Evolutionary conservation across 2,329 filamentous ascomycete species (phyloP), one percentile per base, ranked within the genome.

Genomic region (Trichoderma hamatum): DNA sequence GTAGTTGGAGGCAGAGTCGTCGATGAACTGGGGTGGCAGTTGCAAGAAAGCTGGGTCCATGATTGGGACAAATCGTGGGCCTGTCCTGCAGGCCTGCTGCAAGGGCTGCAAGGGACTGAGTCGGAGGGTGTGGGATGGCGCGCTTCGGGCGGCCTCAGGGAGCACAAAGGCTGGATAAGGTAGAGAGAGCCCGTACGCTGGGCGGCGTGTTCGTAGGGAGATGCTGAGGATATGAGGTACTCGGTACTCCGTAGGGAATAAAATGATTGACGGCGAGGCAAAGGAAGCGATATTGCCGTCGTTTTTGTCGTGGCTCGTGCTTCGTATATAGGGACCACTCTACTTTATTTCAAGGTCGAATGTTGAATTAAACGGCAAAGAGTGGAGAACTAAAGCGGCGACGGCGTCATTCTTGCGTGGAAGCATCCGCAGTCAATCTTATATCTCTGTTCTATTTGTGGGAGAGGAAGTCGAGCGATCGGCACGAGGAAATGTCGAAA

Each of bases 41-140:
- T 49, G 68, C 61, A 68, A 73, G 71, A 70, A 69, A 59, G 69
- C 43, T 71, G 71, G 69, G 67, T 71, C 71, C 74, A 75, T 76
- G 70, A 75, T 74, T 75, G 74, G 74, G 5, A 32, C 68, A n/a
- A 30, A n/a, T 49, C 58, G 63, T 69, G 55, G 62, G 46, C 54
- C 68, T 32, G 52, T 66, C 71, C 72, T 74, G 73, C 74, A 74
- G 71, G 71, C 61, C 49, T 55, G 67, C 55, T 71, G 69, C 69
- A 69, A 70, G 70, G 69, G 69, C 55, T 69, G 69, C 69, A 69
- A 70, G 70, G 69, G 59, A 69, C 69, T 70, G 52, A 55, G 36
- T 69, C 55, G 61, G 67, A 49, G 67, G 69, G 69, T 73, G 73
- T 73, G 73, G 70, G 73, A 72, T 71, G 72, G 32, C 28, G 28